A percentile compares a stretch with the other conserved stretches of the same genome.
Conservation (phyloP, 768 basidiomycete genomes). For the Boletus bicolor region DNA sequence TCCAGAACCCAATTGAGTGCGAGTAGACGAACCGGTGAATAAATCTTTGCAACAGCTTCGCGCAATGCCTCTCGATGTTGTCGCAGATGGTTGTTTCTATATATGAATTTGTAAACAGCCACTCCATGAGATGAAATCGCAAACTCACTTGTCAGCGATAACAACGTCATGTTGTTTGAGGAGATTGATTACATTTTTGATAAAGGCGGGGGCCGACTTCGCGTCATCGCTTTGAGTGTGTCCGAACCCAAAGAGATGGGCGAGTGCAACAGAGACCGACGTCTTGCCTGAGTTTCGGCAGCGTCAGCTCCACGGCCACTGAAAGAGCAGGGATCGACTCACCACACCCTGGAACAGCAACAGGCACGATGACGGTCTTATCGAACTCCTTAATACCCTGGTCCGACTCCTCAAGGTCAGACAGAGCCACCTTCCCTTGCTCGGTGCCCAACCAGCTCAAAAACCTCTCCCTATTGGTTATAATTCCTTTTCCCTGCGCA, state of each 20-base stretch:
- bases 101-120: neutral
- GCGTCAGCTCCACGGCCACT: neutral
- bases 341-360: conserved; percentile 95
- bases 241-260: conserved; percentile 77
- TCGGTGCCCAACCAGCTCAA: conserved; percentile 59
- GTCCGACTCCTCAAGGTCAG: conserved; percentile 24
- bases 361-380: conserved; percentile 83
- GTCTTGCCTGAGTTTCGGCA: conserved; percentile 71
- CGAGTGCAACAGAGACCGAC: conserved; percentile 72
- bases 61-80: conserved; percentile 77
- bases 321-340: conserved; percentile 24
- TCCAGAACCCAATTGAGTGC: conserved; percentile 76
- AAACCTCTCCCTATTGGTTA: conserved; percentile 77
- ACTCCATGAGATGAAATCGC: neutral
- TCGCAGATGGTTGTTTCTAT: conserved; percentile 84
- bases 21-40: conserved; percentile 66
- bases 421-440: conserved; percentile 39
- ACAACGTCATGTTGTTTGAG: conserved; percentile 71
- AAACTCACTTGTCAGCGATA: conserved; percentile 83
- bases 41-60: conserved; percentile 41
- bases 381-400: conserved; percentile 35
- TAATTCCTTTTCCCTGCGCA: conserved; percentile 76
- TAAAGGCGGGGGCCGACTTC: conserved; percentile 65
- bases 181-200: conserved; percentile 65
- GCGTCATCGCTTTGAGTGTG: conserved; percentile 96